Percentiles rank a stretch among this genome's conserved stretches.
phyloP scores from a whole-genome alignment of 2,329 filamentous ascomycete species.

The Ambrosiella cleistominuta region DNA sequence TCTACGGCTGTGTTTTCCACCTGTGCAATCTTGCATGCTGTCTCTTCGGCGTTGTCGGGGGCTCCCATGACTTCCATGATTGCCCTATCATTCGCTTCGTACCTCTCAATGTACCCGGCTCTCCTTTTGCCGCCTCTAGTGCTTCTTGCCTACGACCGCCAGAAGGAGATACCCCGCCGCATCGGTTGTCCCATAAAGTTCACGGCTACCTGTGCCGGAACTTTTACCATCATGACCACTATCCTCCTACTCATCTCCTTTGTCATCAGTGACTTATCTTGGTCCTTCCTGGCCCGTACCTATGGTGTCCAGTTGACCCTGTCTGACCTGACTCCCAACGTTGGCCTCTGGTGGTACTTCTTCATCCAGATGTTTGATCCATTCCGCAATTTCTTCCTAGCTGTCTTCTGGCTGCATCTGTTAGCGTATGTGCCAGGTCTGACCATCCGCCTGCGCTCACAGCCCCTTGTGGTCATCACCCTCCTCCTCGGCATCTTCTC shows the following conservation, averaged over 20 bases:
- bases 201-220: conserved; percentile 31
- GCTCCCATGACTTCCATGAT: conserved; percentile 61
- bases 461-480: conserved; percentile 72
- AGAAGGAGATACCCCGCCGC: conserved; percentile 17
- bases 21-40: conserved; percentile 67
- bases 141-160: conserved; percentile 60
- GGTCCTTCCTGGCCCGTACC: conserved; percentile 74
- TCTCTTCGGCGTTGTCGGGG: conserved; percentile 63
- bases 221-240: conserved; percentile 37
- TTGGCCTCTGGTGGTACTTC: conserved; percentile 99
- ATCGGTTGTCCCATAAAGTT: conserved; percentile 30
- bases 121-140: conserved; percentile 70
- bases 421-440: conserved; percentile 77
- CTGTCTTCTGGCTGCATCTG: conserved; percentile 94
- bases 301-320: conserved; percentile 87
- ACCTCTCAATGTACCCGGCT: conserved; percentile 80
- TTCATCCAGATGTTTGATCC: conserved; percentile 99
- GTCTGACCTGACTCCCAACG: conserved; percentile 83
- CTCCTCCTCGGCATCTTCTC: conserved; percentile 79
- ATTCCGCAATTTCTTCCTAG: conserved; percentile 91
- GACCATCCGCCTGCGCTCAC: conserved; percentile 62
- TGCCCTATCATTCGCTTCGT: conserved; percentile 70
- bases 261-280: conserved; percentile 56
- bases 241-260: conserved; percentile 55
- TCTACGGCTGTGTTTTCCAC: conserved; percentile 81